These are phyloP conservation scores for Coniochaeta ligniaria DNA, from an alignment of 2,329 filamentous ascomycete species.

Conservation along the genomic window DNA sequence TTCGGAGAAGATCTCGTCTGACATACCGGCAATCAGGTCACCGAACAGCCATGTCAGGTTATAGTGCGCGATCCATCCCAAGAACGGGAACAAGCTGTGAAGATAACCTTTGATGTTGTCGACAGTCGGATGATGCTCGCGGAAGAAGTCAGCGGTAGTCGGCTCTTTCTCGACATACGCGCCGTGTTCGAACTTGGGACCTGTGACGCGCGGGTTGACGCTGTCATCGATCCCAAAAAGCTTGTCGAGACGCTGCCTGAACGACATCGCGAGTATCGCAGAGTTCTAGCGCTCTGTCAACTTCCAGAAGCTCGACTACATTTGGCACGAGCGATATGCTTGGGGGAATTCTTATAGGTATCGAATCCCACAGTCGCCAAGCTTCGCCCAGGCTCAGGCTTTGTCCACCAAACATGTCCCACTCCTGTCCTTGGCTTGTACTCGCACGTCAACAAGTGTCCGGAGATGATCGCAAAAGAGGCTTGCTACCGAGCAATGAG, in stretches of 20 bases:
- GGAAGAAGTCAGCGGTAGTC: slow-evolving; percentile 54
- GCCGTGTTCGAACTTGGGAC: slow-evolving; percentile 20
- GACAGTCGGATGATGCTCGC: slow-evolving; percentile 42
- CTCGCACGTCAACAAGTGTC: not conserved
- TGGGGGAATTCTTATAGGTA: not conserved
- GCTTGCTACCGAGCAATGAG: not conserved
- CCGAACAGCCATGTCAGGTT: slow-evolving; percentile 66
- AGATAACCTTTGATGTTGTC: slow-evolving; percentile 42
- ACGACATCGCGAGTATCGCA: not conserved
- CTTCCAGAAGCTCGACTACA: not conserved
- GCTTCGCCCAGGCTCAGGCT: not conserved
- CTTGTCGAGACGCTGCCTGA: not conserved
- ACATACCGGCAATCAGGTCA: slow-evolving; percentile 62
- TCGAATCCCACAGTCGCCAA: not conserved
- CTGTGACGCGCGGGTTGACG: slow-evolving; percentile 2
- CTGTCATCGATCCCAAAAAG: slow-evolving; percentile 5
- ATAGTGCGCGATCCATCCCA: slow-evolving; percentile 63
- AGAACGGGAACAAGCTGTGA: slow-evolving; percentile 53
- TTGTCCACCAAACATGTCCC: not conserved
- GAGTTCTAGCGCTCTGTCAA: not conserved
- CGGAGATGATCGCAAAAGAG: not conserved
- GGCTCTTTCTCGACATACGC: slow-evolving; percentile 58
- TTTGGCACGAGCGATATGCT: not conserved
- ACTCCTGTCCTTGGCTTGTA: not conserved
- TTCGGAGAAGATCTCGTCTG: not conserved